Conservation (phyloP, 495 filamentous ascomycete species). For the Aspergillus baeticus region DNA sequence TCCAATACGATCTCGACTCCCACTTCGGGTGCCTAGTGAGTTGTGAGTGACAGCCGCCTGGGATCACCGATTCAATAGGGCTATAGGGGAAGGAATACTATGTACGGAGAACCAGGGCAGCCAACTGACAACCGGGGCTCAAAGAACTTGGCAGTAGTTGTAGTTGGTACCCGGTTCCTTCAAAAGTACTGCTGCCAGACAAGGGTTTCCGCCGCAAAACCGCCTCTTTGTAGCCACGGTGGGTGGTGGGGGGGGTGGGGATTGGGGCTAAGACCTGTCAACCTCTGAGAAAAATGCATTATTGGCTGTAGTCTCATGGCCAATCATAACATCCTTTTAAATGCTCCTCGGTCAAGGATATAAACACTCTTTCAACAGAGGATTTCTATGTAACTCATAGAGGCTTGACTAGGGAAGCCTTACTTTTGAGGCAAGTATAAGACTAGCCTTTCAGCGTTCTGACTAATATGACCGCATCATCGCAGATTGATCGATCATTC, state of each 20-base stretch:
- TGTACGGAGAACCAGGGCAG: no score
- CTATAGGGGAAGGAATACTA: no score
- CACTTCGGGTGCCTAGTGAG: not conserved
- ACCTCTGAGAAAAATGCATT: not conserved
- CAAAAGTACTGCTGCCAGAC: not conserved
- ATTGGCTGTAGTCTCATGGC: not conserved
- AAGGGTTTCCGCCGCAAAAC: not conserved
- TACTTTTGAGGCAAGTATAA: not conserved
- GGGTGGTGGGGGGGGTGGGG: no score
- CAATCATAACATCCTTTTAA: not conserved
- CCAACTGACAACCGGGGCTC: no score
- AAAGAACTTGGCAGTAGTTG: no score
- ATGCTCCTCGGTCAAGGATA: not conserved
- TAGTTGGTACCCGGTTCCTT: no score
- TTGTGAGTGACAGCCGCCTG: no score
- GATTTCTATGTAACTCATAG: not conserved
- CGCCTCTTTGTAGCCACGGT: not conserved
- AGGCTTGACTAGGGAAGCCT: not conserved
- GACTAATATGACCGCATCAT: not conserved
- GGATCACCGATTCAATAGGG: no score
- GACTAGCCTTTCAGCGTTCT: not conserved
- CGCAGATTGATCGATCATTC: not conserved
- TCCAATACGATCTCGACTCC: not conserved
- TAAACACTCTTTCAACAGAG: not conserved
- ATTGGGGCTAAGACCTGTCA: slow-evolving; percentile 1